A percentile compares a stretch with the other conserved stretches of the same genome.
These are phyloP conservation scores for Candida sojae DNA, from an alignment of 1,139 yeast genomes.

Conservation along the genomic window DNA sequence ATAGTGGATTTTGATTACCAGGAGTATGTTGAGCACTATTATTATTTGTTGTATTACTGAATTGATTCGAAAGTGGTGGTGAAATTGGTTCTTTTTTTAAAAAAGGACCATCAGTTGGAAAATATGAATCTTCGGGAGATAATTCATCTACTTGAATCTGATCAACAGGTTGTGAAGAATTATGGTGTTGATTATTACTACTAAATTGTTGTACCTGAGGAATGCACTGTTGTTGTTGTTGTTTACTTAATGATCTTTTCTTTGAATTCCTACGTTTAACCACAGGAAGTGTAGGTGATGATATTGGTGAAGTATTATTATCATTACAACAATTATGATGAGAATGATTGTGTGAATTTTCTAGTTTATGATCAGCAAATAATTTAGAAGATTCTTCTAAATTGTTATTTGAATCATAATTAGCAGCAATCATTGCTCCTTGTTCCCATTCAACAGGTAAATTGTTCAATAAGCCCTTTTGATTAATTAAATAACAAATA, in stretches of 20 bases:
- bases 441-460: constrained; percentile 49
- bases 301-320: constrained; percentile 6
- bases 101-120: constrained; percentile 2
- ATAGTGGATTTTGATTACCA: not conserved
- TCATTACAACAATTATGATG: too few relatives aligned
- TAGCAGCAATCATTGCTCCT: constrained; percentile 45
- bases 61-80: not conserved
- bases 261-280: constrained; percentile 1
- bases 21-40: constrained; percentile 1
- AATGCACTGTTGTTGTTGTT: not conserved
- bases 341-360: not conserved
- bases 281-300: constrained; percentile 5
- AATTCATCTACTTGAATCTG: constrained; percentile 2
- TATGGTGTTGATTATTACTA: not conserved
- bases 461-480: constrained; percentile 36
- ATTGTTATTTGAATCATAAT: constrained; percentile 22
- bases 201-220: too few relatives aligned
- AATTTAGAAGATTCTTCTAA: constrained; percentile 25
- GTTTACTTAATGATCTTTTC: not conserved
- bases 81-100: not conserved
- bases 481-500: constrained; percentile 42
- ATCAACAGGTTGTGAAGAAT: not conserved
- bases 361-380: constrained; percentile 35
- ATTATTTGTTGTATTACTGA: not conserved
- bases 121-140: not conserved